Base-by-base conservation (phyloP, 805 yeast genomes). In the Yamadazyma scolyti region DNA sequence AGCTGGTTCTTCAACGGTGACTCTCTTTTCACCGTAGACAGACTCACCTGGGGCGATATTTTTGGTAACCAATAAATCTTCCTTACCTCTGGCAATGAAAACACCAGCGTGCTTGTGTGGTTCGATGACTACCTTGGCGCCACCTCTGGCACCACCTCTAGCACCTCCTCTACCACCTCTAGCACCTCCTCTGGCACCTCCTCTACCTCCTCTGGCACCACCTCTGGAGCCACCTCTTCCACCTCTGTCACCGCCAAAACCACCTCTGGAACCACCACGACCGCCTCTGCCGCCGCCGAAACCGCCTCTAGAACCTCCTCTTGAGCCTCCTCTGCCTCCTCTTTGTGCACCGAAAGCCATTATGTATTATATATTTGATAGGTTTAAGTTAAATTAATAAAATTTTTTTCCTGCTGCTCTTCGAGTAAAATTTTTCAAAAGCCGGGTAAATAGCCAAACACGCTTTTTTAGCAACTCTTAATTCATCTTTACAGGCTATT, bases 51-150 rank as follows among this genome's bases (percentile, higher is more conserved):
- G 97, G 27, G 96, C 95, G 59, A 82, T 68, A 75, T 93, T 93
- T 73, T 84, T 90, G 55, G 98, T 93, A 43, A 93, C 96, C 55
- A 93, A 76, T 61, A 93, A 77, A 78, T 93, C 98, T 74, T 93
- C 98, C 69, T 93, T 93, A 66, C 98, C 98, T 73, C 97, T 87
- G 63, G 97, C 98, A 67, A 93, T 90, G 80, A 79, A 93, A 48
- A 93, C 96, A 79, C 94, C 98, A 33, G 89, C 95, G 61, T 93
- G 97, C 73, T 96, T 84, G 70, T 93, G 98, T 52, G 97, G 97
- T 72, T 93, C 98, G 50, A 90, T 82, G 56, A 90, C 86, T 49
- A 90, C 97, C 74, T 84, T 93, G 53, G 96, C 95, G 61, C 94
- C 95, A 52, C 90, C 93, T 46, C 72, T 58, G 44, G 90, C 89